Conservation (phyloP, 169 alveolate species). For the Eimeria falciformis region DNA sequence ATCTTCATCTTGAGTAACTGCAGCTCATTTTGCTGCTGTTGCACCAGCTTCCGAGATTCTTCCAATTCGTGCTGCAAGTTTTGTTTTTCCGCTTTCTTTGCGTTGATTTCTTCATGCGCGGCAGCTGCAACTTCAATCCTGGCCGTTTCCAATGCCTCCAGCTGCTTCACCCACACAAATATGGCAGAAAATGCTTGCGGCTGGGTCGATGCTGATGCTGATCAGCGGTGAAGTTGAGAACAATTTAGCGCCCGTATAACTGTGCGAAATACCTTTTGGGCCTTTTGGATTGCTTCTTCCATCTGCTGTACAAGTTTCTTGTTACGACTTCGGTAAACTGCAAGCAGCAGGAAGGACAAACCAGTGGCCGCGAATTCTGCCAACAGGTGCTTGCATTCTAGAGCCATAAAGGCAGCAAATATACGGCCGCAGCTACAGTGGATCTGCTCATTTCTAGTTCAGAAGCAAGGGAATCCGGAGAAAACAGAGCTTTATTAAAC, state of each 20-base stretch:
- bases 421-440: not conserved
- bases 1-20: slow-evolving; percentile 10
- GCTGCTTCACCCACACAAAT: not conserved
- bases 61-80: slow-evolving; percentile 46
- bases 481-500: not conserved
- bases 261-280: not conserved
- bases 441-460: not conserved
- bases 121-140: not conserved
- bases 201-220: too few species aligned
- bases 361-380: not conserved
- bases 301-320: slow-evolving; percentile 26
- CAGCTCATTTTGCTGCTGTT: slow-evolving; percentile 15
- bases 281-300: slow-evolving; percentile 30
- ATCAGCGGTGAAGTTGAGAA: not conserved
- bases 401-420: not conserved
- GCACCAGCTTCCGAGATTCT: slow-evolving; percentile 48
- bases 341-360: slow-evolving; percentile 19
- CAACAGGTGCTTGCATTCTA: not conserved
- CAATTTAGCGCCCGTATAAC: not conserved
- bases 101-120: slow-evolving; percentile 24
- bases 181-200: not conserved
- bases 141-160: slow-evolving; percentile 54
- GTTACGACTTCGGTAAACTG: slow-evolving; percentile 64
- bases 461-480: not conserved
- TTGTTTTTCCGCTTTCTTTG: not conserved